A percentile compares a stretch with the other conserved stretches of the same genome.
Evolutionary conservation across 2,329 filamentous ascomycete species (phyloP).

Genomic region (Colletotrichum sp.): DNA sequence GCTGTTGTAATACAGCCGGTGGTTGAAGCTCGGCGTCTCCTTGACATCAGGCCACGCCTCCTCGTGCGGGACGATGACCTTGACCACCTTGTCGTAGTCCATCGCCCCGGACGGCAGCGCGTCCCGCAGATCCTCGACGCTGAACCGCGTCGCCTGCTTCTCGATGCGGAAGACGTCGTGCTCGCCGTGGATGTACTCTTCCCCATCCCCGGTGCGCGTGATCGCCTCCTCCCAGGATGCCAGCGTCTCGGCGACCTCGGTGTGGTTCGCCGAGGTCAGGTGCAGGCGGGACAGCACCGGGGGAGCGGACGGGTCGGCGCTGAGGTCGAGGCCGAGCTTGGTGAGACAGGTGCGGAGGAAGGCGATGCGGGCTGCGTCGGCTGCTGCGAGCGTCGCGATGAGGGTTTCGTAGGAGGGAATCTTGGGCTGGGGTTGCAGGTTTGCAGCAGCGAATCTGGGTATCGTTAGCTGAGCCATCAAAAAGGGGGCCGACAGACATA

Average conservation of each 20-base stretch:
- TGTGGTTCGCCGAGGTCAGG: constrained; percentile 72
- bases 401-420: constrained; percentile 73
- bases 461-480: not conserved
- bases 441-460: constrained; percentile 78
- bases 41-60: constrained; percentile 69
- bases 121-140: constrained; percentile 58
- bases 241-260: constrained; percentile 72
- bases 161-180: constrained; percentile 84
- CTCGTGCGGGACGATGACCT: constrained; percentile 77
- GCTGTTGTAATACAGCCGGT: constrained; percentile 77
- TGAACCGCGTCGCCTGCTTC: constrained; percentile 67
- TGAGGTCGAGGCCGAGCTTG: constrained; percentile 84
- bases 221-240: constrained; percentile 71
- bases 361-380: constrained; percentile 71
- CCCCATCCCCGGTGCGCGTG: constrained; percentile 60
- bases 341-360: constrained; percentile 82
- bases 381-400: constrained; percentile 68
- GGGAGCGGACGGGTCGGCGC: constrained; percentile 69
- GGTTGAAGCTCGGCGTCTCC: constrained; percentile 86
- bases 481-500: constrained; percentile 39
- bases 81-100: constrained; percentile 77
- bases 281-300: constrained; percentile 85
- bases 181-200: constrained; percentile 79
- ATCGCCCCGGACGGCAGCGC: constrained; percentile 64
- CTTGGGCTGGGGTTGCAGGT: constrained; percentile 72